Conservation (phyloP, 306 rosid species). For the Canavalia gladiata region DNA sequence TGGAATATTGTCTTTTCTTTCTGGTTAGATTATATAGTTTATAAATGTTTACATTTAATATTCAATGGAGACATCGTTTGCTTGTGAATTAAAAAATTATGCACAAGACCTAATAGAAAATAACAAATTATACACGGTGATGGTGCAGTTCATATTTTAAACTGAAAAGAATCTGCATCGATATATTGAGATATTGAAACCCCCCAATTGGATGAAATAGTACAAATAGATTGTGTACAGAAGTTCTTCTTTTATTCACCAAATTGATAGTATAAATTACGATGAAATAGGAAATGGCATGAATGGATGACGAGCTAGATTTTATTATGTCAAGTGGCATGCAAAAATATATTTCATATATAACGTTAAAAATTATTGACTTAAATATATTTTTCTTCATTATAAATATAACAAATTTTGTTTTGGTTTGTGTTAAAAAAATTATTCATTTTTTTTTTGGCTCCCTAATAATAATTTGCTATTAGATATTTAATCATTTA, state of each 20-base stretch:
- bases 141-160: too few species aligned
- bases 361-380: background rate
- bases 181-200: background rate
- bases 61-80: constrained; percentile 2
- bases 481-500: too few species aligned
- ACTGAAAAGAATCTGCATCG: background rate
- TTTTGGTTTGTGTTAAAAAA: too few species aligned
- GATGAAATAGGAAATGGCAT: background rate
- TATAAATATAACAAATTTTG: too few species aligned
- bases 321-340: background rate
- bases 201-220: constrained; percentile 1
- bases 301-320: background rate
- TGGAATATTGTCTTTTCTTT: constrained; percentile 44
- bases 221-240: background rate
- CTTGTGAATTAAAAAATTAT: background rate
- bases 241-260: background rate
- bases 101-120: background rate
- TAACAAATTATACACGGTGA: too few species aligned
- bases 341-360: background rate
- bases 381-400: too few species aligned
- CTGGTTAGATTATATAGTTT: background rate
- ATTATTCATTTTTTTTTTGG: too few species aligned
- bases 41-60: background rate
- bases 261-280: background rate
- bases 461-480: too few species aligned